Evolutionary conservation across 2,329 filamentous ascomycete genomes (phyloP).

Genomic region (Didymella pinodella): DNA sequence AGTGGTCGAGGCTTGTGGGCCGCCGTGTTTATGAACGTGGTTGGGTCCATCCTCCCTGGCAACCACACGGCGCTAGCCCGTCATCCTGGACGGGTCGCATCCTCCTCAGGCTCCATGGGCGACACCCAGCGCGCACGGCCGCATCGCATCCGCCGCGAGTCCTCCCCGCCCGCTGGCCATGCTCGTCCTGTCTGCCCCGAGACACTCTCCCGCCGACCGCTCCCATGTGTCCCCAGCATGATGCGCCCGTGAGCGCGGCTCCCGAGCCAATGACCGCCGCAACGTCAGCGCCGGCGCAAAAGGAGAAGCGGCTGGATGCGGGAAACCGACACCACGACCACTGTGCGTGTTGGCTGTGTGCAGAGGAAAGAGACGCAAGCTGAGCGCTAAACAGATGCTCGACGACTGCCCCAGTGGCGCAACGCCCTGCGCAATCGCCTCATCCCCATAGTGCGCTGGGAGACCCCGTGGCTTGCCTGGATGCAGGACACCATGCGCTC

Average conservation of each 20-base stretch:
- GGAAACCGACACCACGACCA: conserved; percentile 79
- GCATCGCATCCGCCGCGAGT: conserved; percentile 1
- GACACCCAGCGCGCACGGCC: conserved; percentile 1
- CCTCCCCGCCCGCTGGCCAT: conserved; percentile 19
- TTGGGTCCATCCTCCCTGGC: conserved; percentile 23
- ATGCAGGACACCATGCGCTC: conserved; percentile 82
- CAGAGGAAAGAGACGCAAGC: conserved; percentile 20
- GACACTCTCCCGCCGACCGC: conserved; percentile 21
- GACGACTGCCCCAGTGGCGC: conserved; percentile 85
- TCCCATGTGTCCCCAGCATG: conserved; percentile 39
- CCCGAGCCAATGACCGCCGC: not conserved
- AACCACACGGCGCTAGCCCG: conserved; percentile 13
- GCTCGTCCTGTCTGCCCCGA: conserved; percentile 15
- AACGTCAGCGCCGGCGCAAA: conserved; percentile 7
- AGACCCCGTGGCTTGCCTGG: conserved; percentile 91
- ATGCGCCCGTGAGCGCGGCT: conserved; percentile 22
- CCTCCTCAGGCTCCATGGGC: not conserved
- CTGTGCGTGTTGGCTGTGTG: conserved; percentile 48
- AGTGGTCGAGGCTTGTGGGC: conserved; percentile 29
- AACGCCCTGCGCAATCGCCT: conserved; percentile 82
- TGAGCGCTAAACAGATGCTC: conserved; percentile 69
- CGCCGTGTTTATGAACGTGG: conserved; percentile 27
- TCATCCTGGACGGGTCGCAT: not conserved
- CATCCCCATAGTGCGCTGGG: conserved; percentile 88
- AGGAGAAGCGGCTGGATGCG: conserved; percentile 64